These are phyloP conservation scores for Phylloporus sp. DNA, from an alignment of 768 basidiomycete species.

Conservation along the genomic window DNA sequence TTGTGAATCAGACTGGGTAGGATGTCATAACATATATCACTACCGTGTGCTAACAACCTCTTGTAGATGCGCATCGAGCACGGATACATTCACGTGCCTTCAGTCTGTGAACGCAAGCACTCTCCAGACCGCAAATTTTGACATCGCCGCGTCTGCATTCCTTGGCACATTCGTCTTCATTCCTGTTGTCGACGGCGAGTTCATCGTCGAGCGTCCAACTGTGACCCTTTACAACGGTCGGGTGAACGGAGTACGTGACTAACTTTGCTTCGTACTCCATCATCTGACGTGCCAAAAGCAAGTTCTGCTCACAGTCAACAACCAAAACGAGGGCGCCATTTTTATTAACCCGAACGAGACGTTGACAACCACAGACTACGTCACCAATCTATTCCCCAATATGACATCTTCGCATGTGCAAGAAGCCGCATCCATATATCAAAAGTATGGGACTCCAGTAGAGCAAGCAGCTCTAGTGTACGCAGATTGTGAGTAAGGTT, in stretches of 20 bases:
- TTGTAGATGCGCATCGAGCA: slow-evolving; percentile 31
- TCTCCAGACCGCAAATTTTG: slow-evolving; percentile 34
- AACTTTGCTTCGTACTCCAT: background rate
- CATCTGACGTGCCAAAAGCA: slow-evolving; percentile 16
- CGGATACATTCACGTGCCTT: slow-evolving; percentile 39
- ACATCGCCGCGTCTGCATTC: slow-evolving; percentile 33
- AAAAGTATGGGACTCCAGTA: slow-evolving; percentile 28
- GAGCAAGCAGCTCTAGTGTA: slow-evolving; percentile 36
- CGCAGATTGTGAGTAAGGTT: slow-evolving; percentile 39
- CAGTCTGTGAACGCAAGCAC: slow-evolving; percentile 29
- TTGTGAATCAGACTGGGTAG: slow-evolving; percentile 13
- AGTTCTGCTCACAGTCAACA: slow-evolving; percentile 24
- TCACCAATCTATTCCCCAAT: slow-evolving; percentile 40
- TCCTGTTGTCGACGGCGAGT: slow-evolving; percentile 47
- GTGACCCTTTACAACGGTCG: slow-evolving; percentile 33
- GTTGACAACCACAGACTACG: slow-evolving; percentile 13
- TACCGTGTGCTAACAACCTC: slow-evolving; percentile 1
- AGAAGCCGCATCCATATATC: slow-evolving; percentile 29
- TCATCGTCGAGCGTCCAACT: slow-evolving; percentile 42
- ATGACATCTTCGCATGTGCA: slow-evolving; percentile 26
- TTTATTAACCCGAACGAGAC: slow-evolving; percentile 30
- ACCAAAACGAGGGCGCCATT: slow-evolving; percentile 30
- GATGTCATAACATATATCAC: background rate
- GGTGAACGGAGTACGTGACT: slow-evolving; percentile 39
- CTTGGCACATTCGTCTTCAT: slow-evolving; percentile 38